Evolutionary conservation across 1,139 yeast species (phyloP), one percentile per base, ranked within the genome.

Genomic region (Kluyveromyces sp.): DNA sequence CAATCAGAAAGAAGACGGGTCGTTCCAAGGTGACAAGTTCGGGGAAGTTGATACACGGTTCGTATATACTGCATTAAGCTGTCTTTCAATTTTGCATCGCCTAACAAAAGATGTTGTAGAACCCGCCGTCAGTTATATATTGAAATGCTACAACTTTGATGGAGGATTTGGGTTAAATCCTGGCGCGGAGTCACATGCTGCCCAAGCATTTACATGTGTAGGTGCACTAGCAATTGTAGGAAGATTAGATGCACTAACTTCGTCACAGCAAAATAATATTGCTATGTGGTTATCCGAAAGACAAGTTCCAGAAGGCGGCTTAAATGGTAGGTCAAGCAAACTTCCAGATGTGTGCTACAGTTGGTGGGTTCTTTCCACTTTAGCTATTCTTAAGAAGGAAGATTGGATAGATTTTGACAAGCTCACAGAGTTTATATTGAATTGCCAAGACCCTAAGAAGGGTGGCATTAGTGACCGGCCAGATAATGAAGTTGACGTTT

Each of bases 91-190:
- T 6, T 65, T 92, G 34, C 90, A 80, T 15, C 77, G 70, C 48
- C 69, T 90, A 49, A 77, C 79, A n/a, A 60, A 70, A 3, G 74
- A 79, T 26, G 69, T 86, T 6, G 81, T 78, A 0, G 80, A 76
- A 6, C 79, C 79, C 1, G 87, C 96, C 0, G 81, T 78, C 1
- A 70, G 69, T 1, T 92, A 81, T 67, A 77, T 90, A 7, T 58
- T 76, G 50, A 60, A 63, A 39, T 94, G 98, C 64, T 82, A 77
- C 52, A 94, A 94, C 63, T 92, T 88, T 60, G 98, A 92, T 62
- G 99, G 98, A 3, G 96, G 96, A 0, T 92, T 86, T 70, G 98
- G 98, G 0, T 71, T 87, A 67, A 79, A 80, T 7, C 98, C 98
- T 0, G 97, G 96, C 0, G 90, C 96, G 0, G 99, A 92, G 62